These are phyloP conservation scores for Arabidopsis lyrata DNA, from an alignment of 441 rosid genomes.

Conservation along the genomic window DNA sequence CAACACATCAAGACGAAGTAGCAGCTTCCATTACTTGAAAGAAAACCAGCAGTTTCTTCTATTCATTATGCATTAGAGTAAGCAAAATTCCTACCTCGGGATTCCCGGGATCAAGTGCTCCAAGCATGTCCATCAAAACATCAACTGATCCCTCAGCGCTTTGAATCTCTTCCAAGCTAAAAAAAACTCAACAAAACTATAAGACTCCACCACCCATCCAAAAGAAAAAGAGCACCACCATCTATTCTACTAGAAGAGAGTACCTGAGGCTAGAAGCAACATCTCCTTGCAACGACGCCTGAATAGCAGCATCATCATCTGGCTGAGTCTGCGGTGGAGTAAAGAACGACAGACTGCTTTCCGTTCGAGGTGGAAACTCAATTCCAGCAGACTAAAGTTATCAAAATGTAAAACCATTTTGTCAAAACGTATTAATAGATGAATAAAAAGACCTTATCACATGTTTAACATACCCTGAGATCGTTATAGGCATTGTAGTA, in stretches of 20 bases:
- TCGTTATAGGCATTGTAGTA: slow-evolving; percentile 86
- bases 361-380: slow-evolving; percentile 90
- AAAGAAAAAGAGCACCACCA: not conserved
- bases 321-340: slow-evolving; percentile 97
- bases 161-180: slow-evolving; percentile 81
- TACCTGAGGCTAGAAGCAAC: slow-evolving; percentile 88
- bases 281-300: slow-evolving; percentile 87
- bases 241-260: slow-evolving; percentile 7
- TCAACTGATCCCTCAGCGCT: slow-evolving; percentile 78
- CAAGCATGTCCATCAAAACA: slow-evolving; percentile 85
- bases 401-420: slow-evolving; percentile 15
- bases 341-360: slow-evolving; percentile 76
- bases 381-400: slow-evolving; percentile 77
- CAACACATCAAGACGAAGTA: slow-evolving; percentile 7
- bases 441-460: slow-evolving; percentile 41
- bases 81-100: slow-evolving; percentile 61
- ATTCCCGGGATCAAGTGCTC: slow-evolving; percentile 81
- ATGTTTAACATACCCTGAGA: slow-evolving; percentile 65
- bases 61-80: slow-evolving; percentile 2
- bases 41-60: slow-evolving; percentile 11
- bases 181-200: slow-evolving; percentile 30
- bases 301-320: slow-evolving; percentile 89
- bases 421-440: not conserved
- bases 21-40: slow-evolving; percentile 26
- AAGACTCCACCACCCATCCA: slow-evolving; percentile 1